Percentiles rank a stretch among this genome's conserved stretches.
Conservation (phyloP, 2,329 filamentous ascomycete species). For the Anthostomella pinea region DNA sequence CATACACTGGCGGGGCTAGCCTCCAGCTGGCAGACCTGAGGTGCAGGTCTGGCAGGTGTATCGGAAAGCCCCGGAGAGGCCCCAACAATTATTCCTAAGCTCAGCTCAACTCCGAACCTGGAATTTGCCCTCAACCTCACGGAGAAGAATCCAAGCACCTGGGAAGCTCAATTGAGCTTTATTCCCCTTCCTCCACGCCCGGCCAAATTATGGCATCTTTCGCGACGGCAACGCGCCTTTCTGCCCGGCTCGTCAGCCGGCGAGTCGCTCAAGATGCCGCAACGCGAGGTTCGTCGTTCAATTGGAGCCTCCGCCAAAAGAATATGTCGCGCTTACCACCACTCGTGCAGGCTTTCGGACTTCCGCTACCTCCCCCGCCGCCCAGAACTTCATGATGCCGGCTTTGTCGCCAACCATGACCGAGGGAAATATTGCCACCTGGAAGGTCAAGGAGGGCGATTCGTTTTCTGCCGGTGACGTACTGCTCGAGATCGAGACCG, state of each 20-base stretch:
- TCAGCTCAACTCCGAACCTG: conserved; percentile 22
- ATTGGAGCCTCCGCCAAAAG: background rate
- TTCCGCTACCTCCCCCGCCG: conserved; percentile 62
- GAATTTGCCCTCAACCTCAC: conserved; percentile 7
- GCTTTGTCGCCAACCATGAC: conserved; percentile 92
- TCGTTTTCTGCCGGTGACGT: conserved; percentile 80
- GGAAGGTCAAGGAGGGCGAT: conserved; percentile 87
- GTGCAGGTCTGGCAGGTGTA: too few species aligned
- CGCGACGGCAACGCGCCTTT: conserved; percentile 61
- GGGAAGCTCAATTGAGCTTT: conserved; percentile 29
- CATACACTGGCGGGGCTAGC: too few species aligned
- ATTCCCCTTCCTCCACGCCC: conserved; percentile 18
- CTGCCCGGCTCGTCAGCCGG: conserved; percentile 56
- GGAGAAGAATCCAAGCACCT: conserved; percentile 2
- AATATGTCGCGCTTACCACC: conserved; percentile 6
- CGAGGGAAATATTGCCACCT: conserved; percentile 81
- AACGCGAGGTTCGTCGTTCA: conserved; percentile 53
- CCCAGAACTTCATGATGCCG: conserved; percentile 88
- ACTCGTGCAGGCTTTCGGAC: conserved; percentile 58
- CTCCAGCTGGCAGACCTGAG: too few species aligned
- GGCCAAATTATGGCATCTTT: conserved; percentile 68
- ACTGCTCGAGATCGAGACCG: conserved; percentile 87
- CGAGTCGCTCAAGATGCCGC: conserved; percentile 52
- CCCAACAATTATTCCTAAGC: conserved; percentile 24
- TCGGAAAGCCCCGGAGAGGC: conserved; percentile 30